Conservation (phyloP, 148 eudicot genomes). For the Fallopia convolvulus region DNA sequence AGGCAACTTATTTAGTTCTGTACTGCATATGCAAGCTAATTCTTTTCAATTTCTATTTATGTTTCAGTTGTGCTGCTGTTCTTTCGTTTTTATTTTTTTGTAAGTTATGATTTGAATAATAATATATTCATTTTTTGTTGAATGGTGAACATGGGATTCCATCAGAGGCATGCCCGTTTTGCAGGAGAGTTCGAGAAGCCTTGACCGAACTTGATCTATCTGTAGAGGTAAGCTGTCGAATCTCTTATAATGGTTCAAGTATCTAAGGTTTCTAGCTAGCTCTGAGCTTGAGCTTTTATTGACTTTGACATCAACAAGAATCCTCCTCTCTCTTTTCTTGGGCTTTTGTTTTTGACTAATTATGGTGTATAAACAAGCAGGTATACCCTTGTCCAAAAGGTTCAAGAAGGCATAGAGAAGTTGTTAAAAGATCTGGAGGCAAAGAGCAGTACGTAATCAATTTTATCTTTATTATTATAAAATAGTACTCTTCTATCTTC, state of each 20-base stretch:
- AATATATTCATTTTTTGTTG: not conserved
- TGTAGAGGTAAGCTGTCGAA: slow-evolving; percentile 30
- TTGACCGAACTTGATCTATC: slow-evolving; percentile 51
- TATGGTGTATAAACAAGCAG: slow-evolving; percentile 18
- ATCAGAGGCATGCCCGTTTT: slow-evolving; percentile 69
- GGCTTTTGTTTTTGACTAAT: not conserved
- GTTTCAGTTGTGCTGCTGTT: not conserved
- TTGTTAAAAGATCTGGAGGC: slow-evolving; percentile 48
- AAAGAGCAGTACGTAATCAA: slow-evolving; percentile 39
- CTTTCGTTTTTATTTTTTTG: not conserved
- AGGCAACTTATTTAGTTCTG: not conserved
- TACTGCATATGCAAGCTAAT: not conserved
- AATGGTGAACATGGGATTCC: not conserved
- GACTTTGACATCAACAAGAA: not conserved
- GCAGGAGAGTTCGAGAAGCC: slow-evolving; percentile 64
- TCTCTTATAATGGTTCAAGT: not conserved
- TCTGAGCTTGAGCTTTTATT: not conserved
- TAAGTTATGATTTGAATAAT: not conserved
- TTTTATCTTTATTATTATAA: not conserved
- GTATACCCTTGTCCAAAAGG: slow-evolving; percentile 58
- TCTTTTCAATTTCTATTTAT: not conserved
- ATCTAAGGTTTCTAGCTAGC: not conserved
- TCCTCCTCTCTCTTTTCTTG: not conserved
- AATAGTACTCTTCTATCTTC: too few relatives aligned
- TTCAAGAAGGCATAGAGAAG: slow-evolving; percentile 42